Percentiles rank a stretch among this genome's conserved stretches.
These are phyloP conservation scores for Hydnomerulius pinastri DNA, from an alignment of 768 basidiomycete species.

Conservation along the genomic window DNA sequence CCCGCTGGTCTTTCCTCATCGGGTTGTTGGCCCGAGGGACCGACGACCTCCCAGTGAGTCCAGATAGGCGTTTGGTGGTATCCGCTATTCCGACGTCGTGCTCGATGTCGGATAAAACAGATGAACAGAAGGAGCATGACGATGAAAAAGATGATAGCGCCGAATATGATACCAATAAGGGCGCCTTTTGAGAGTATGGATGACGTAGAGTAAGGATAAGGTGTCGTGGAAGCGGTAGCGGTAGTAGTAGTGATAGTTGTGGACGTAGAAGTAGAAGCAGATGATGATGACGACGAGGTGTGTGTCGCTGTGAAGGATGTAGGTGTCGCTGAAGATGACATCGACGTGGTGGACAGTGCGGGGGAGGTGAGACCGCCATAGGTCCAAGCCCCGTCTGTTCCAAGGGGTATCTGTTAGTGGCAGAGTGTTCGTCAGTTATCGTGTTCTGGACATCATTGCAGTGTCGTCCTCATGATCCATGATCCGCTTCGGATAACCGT, in stretches of 20 bases:
- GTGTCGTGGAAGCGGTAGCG: constrained; percentile 27
- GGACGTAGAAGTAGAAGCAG: constrained; percentile 28
- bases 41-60: constrained; percentile 49
- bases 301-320: constrained; percentile 23
- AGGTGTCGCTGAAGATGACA: constrained; percentile 27
- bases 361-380: constrained; percentile 77
- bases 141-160: constrained; percentile 57
- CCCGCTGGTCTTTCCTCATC: constrained; percentile 45
- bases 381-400: constrained; percentile 58
- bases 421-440: constrained; percentile 11
- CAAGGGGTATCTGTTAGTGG: constrained; percentile 66
- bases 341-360: constrained; percentile 38
- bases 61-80: constrained; percentile 32
- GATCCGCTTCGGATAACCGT: not conserved
- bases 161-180: constrained; percentile 40
- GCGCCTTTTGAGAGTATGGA: constrained; percentile 32
- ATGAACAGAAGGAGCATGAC: constrained; percentile 51
- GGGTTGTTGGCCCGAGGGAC: constrained; percentile 19
- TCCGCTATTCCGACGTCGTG: constrained; percentile 16
- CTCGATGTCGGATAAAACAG: constrained; percentile 34
- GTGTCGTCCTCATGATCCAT: not conserved
- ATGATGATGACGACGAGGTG: constrained; percentile 34
- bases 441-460: constrained; percentile 10
- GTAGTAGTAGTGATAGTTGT: constrained; percentile 24
- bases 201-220: constrained; percentile 26